A percentile compares a stretch with the other conserved stretches of the same genome.
These are phyloP conservation scores for Sungouiella thailandica DNA, from an alignment of 805 yeast species.

Conservation along the genomic window DNA sequence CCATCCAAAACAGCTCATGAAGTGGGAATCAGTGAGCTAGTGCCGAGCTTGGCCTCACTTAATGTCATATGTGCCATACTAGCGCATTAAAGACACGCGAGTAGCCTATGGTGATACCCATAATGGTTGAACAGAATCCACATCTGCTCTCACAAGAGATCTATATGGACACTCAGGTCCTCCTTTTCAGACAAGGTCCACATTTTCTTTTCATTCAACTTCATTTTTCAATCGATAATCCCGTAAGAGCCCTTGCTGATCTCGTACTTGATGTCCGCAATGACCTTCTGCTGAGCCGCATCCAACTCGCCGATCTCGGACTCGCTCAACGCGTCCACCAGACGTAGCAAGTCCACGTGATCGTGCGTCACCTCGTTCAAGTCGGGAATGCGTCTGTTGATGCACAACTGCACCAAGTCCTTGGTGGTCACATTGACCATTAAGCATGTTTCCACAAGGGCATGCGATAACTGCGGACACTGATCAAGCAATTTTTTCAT, in stretches of 20 bases:
- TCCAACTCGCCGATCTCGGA: constrained; percentile 26
- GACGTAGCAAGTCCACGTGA: constrained; percentile 29
- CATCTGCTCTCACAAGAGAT: no score
- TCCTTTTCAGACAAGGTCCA: no score
- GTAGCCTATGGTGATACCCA: no score
- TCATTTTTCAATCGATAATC: constrained; percentile 9
- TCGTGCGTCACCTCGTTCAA: constrained; percentile 26
- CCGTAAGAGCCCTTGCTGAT: constrained; percentile 21
- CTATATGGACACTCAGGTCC: no score
- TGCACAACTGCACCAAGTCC: constrained; percentile 32
- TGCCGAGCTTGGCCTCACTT: no score
- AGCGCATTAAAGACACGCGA: no score
- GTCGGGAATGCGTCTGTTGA: constrained; percentile 28
- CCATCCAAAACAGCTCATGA: no score
- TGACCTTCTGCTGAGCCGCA: constrained; percentile 15
- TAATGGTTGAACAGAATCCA: no score
- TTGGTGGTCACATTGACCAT: constrained; percentile 30
- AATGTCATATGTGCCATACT: no score
- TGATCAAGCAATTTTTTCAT: constrained; percentile 57
- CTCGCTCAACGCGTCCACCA: constrained; percentile 24
- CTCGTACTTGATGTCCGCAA: constrained; percentile 15
- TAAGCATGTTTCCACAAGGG: constrained; percentile 67
- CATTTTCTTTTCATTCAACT: no score
- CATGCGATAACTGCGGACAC: constrained; percentile 80
- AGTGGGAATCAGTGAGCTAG: no score